Base-by-base conservation (phyloP, 2,329 filamentous ascomycete genomes). In the Diplodia mutila region DNA sequence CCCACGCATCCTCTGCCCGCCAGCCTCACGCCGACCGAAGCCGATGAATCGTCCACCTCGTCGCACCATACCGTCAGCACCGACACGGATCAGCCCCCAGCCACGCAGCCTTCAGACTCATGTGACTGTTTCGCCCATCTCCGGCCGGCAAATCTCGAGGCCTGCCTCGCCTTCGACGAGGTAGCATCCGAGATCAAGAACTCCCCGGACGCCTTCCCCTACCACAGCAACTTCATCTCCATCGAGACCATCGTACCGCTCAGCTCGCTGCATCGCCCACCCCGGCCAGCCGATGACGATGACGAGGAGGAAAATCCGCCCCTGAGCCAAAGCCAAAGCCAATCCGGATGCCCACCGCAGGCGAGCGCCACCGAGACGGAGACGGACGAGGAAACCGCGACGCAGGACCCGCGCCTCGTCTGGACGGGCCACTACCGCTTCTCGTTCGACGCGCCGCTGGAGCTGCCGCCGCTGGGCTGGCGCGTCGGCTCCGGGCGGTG, bases 371-470 rank as follows among this genome's bases (percentile, higher is more conserved):
- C 57, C 18, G 57, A 61, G 25, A 48, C 57, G 23, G 57, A 61
- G 18, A 61, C 57, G 16, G 57, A 61, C 42, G 57, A 61, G 4
- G 54, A 59, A 37, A 32, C 55, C 16, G 14, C 57, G 9, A 21
- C 57, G 18, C 57, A 49, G 39, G 57, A 61, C 57, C 57, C 57
- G 18, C 39, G 57, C 16, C 57, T 61, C 14, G 57, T 61, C 8
- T 61, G 57, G 57, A 61, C 57, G 16, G 57, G 57, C 8, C 57
- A 61, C 39, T 61, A 61, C n/a, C 57, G 42, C 25, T 61, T 61
- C 27, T 61, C 57, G 18, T 32, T 61, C 18, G 57, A 48, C 23
- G 57, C 39, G 39, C 16, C 39, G 42, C 39, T 61, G 3, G 57
- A 61, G 57, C 27, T 61, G 25, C 57, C 57, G 25, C 57, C 57